phyloP scores from a whole-genome alignment of 768 basidiomycete genomes.

The Tylopilus balloui region DNA sequence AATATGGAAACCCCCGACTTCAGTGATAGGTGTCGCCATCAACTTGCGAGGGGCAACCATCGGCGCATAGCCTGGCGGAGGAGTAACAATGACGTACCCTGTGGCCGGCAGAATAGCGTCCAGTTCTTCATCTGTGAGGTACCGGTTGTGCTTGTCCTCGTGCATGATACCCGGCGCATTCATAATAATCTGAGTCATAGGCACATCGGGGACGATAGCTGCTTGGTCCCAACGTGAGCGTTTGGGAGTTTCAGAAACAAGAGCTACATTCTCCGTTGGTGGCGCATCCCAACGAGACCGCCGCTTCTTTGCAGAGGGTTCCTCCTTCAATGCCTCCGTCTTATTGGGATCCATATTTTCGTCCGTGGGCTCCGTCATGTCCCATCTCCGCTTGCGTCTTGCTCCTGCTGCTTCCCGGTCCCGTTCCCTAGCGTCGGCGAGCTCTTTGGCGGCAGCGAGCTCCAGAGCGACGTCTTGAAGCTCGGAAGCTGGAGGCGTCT shows the following conservation, averaged over 20 bases:
- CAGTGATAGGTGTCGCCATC: slow-evolving; percentile 50
- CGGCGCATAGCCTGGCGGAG: slow-evolving; percentile 91
- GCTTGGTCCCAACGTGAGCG: slow-evolving; percentile 98
- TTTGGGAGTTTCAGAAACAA: slow-evolving; percentile 67
- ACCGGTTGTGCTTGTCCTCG: slow-evolving; percentile 95
- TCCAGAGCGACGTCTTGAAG: slow-evolving; percentile 69
- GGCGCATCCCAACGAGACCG: slow-evolving; percentile 96
- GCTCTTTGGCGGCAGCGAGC: slow-evolving; percentile 46
- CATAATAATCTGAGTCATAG: slow-evolving; percentile 82
- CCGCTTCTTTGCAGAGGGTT: slow-evolving; percentile 79
- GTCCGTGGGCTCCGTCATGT: slow-evolving; percentile 56
- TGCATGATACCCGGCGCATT: slow-evolving; percentile 78
- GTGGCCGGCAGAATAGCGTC: slow-evolving; percentile 80
- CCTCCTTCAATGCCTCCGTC: slow-evolving; percentile 67
- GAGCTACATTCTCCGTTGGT: slow-evolving; percentile 57
- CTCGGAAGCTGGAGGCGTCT: slow-evolving; percentile 83
- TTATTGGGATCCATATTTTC: slow-evolving; percentile 64
- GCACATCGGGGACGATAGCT: slow-evolving; percentile 63
- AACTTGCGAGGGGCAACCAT: slow-evolving; percentile 61
- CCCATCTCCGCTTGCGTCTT: slow-evolving; percentile 82
- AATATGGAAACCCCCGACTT: slow-evolving; percentile 88
- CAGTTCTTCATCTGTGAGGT: slow-evolving; percentile 92
- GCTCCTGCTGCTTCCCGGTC: slow-evolving; percentile 41
- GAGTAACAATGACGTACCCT: slow-evolving; percentile 89
- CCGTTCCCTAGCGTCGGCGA: slow-evolving; percentile 36